Evolutionary conservation across 177 flowering plant species (phyloP).

Genomic region (Vitis hybrid): DNA sequence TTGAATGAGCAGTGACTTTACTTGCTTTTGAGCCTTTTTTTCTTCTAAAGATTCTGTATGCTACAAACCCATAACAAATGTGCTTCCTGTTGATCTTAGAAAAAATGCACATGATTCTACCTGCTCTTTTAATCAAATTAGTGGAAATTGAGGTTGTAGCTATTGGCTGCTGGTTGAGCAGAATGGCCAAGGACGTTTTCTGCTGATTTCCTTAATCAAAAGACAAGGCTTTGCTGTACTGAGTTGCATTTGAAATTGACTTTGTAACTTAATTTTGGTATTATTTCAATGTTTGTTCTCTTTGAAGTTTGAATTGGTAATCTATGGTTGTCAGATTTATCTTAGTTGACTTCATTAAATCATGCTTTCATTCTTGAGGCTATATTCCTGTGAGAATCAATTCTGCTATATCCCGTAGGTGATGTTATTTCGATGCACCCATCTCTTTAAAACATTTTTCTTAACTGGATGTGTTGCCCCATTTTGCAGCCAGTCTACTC

Average conservation of each 20-base stretch:
- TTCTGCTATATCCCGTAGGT: background rate
- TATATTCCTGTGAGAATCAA: too few relatives aligned
- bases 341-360: background rate
- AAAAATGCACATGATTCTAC: too few relatives aligned
- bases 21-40: too few relatives aligned
- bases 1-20: too few relatives aligned
- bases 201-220: too few relatives aligned
- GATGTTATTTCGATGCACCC: conserved; percentile 3
- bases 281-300: background rate
- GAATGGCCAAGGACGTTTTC: too few relatives aligned
- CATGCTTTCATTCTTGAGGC: conserved; percentile 1
- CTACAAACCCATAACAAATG: too few relatives aligned
- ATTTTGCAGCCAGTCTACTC: conserved; percentile 68
- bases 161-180: too few relatives aligned
- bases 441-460: background rate
- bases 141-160: too few relatives aligned
- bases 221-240: background rate
- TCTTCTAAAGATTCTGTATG: too few relatives aligned
- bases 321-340: background rate
- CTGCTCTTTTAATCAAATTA: too few relatives aligned
- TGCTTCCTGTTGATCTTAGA: too few relatives aligned
- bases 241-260: background rate
- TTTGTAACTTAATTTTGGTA: background rate
- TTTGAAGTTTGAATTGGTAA: background rate
- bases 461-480: conserved; percentile 12